These are phyloP conservation scores for Hypoxylon perforatum DNA, from an alignment of 495 filamentous ascomycete species.

Conservation along the genomic window DNA sequence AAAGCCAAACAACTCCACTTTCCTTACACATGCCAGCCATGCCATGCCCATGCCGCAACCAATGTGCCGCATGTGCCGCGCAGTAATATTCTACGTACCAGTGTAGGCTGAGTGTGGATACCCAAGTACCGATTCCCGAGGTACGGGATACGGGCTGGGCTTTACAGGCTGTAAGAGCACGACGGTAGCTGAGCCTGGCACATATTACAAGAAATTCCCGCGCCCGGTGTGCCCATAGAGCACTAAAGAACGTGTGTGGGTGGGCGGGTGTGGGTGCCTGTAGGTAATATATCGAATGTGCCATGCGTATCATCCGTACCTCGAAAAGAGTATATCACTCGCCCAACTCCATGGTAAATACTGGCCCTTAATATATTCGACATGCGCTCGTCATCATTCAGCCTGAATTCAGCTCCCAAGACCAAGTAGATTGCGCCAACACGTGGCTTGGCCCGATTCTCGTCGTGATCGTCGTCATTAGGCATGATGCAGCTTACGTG, in stretches of 20 bases:
- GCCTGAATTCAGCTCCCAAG: conserved; percentile 16
- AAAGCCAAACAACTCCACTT: background rate
- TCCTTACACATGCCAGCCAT: background rate
- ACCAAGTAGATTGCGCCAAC: conserved; percentile 14
- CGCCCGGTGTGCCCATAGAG: conserved; percentile 4
- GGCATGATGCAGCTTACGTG: conserved; percentile 4
- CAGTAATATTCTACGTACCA: too few relatives aligned
- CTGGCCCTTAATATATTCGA: conserved; percentile 27
- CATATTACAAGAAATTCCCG: background rate
- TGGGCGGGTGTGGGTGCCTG: too few relatives aligned
- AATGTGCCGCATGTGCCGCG: too few relatives aligned
- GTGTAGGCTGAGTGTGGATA: too few relatives aligned
- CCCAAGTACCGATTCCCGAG: too few relatives aligned
- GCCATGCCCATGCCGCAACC: too few relatives aligned
- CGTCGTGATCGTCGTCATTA: conserved; percentile 8
- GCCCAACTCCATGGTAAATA: conserved; percentile 22
- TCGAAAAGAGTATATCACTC: background rate
- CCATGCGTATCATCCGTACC: background rate
- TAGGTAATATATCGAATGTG: too few relatives aligned
- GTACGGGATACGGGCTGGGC: too few relatives aligned
- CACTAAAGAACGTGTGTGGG: too few relatives aligned
- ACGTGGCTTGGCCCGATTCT: conserved; percentile 19
- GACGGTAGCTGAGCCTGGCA: too few relatives aligned
- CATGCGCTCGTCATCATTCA: conserved; percentile 20
- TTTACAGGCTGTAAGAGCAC: too few relatives aligned